Base-by-base conservation (phyloP, 2,329 filamentous ascomycete species). In the Fusarium stilboides region DNA sequence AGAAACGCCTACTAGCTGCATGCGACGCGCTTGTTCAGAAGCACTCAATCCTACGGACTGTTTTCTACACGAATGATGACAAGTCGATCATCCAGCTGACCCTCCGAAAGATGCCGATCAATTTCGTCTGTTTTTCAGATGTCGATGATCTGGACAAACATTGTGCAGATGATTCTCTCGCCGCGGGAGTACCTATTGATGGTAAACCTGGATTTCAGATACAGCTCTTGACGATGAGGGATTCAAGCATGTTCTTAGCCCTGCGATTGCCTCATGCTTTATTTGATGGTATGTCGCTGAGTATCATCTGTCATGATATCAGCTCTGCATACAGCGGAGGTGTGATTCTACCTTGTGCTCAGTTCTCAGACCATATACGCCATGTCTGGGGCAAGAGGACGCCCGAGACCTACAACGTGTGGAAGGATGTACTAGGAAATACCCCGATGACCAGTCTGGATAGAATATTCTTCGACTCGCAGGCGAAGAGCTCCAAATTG, bases 251-350 rank as follows among this genome's bases (percentile, higher is more conserved):
- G 3, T 40, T 58, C 19, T 8, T 58, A 3, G 49, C 26, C 5
- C 15, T 58, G 6, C 20, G 56, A 19, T 5, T 58, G 2, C 56
- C 56, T 12, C 56, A 58, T 54, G 56, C 49, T 2, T 17, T 54
- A 8, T 54, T 58, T 28, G 56, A 58, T 14, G 56, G 56, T 2
- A 40, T 58, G 40, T 58, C 56, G 1, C 14, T 58, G 19, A 58
- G 34, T 14, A 54, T 20, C 13, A 40, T 58, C 9, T 58, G 56
- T 9, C 33, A 54, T 2, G 42, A 58, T 13, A n/a, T 57, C 4
- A 57, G 47, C 20, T 39, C 56, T 6, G 49, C 40, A 10, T 58
- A 58, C 4, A 45, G 19, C 9, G 47, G 47, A 12, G n/a, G 24
- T 17, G 17, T 8, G 7, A 20, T 54, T 20, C 1, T 9, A 4